Evolutionary conservation across 352 stramenopile species (phyloP), one percentile per base, ranked within the genome.

Genomic region (Pythium rishiriense): DNA sequence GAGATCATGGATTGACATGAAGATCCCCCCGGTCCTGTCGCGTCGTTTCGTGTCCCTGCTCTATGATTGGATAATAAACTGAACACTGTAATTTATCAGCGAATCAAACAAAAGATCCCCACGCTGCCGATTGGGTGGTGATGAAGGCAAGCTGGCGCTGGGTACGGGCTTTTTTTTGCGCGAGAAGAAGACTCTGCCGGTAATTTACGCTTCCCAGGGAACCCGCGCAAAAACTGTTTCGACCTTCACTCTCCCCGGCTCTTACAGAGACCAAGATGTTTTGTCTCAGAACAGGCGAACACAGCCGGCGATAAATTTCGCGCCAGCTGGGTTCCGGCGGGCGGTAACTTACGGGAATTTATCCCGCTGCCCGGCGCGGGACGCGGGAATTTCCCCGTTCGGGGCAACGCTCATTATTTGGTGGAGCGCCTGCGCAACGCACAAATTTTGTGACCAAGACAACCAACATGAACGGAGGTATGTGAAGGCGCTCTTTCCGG

Each of bases 381-480:
- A 55, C 48, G 48, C 54, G 53, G 54, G 45, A 61, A 42, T 61
- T 52, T 31, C 56, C 9, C 39, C 6, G 39, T 24, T 46, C 39
- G 14, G 2, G 39, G 39, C 39, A 46, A 39, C 33, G 12, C 48
- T 57, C 50, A 57, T 57, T 57, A 57, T 66, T 66, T 66, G 58
- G 58, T 66, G 47, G 47, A 62, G 51, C 39, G 61, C 52, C 41
- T 29, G 47, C 47, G 58, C 60, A 62, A 62, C 46, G 48, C 46
- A 59, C 39, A 62, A 63, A 69, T 62, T n/a, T n/a, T 61, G 37
- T 24, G 45, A 25, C 48, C 37, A 64, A 50, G 51, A 61, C 28
- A 47, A 55, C 57, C 37, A 52, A 59, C 57, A 76, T 76, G 69
- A 63, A 76, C 55, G 65, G 65, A 71, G 69, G 69, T 76, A 41